Percentiles rank a stretch among this genome's conserved stretches.
phyloP scores from a whole-genome alignment of 495 filamentous ascomycete genomes.

The Ramalina peruviana region DNA sequence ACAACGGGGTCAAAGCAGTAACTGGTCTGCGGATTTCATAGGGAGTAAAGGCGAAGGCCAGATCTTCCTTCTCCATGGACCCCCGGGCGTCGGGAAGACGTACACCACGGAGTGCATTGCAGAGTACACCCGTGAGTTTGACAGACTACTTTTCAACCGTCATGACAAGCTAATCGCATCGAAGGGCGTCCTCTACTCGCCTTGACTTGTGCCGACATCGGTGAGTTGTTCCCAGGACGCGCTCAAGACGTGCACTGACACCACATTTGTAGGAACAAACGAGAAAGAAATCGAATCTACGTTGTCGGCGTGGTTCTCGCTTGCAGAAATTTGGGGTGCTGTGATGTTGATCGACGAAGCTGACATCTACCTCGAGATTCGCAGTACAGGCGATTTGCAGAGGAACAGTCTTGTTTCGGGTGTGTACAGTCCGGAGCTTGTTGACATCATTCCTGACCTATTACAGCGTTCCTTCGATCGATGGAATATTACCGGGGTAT shows the following conservation, averaged over 20 bases:
- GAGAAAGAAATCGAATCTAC: background rate
- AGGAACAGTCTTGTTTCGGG: conserved; percentile 33
- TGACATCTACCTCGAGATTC: conserved; percentile 23
- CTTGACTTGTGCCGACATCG: conserved; percentile 14
- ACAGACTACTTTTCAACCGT: no score
- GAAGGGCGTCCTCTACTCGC: conserved; percentile 9
- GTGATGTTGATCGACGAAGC: conserved; percentile 27
- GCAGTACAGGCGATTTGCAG: conserved; percentile 18
- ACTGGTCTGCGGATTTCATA: conserved; percentile 16
- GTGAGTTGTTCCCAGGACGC: background rate
- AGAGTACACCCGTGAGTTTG: conserved; percentile 2
- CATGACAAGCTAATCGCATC: no score
- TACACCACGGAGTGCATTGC: conserved; percentile 18
- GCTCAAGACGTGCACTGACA: no score
- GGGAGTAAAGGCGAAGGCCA: conserved; percentile 17
- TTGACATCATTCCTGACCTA: conserved; percentile 27
- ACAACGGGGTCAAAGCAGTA: background rate
- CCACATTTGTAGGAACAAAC: background rate
- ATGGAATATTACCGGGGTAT: conserved; percentile 26
- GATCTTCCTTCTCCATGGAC: conserved; percentile 20
- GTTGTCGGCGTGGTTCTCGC: conserved; percentile 4
- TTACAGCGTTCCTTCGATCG: conserved; percentile 38
- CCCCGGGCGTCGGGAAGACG: conserved; percentile 19
- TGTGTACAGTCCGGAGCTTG: conserved; percentile 12
- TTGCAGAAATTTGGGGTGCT: conserved; percentile 10